Base-by-base conservation (phyloP, 2,329 filamentous ascomycete genomes). In the Aspergillus phoenicis region DNA sequence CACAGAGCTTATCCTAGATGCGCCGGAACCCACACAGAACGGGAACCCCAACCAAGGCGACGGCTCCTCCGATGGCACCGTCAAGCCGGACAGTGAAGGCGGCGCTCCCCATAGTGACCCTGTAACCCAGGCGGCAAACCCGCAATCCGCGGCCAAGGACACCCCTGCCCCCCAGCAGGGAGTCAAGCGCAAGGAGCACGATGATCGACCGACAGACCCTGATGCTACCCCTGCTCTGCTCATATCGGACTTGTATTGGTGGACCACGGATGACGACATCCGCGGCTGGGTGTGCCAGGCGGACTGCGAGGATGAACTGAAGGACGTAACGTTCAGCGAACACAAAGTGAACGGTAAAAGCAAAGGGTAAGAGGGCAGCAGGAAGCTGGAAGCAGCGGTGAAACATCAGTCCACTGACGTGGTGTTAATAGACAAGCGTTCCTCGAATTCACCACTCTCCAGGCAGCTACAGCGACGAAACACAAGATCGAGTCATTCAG, bases 271-370 rank as follows among this genome's bases (percentile, higher is more conserved):
- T 73, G 95, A 99, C 72, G 93, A 98, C 69, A 87, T 99, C 59
- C 90, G 95, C 57, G 91, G 90, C 54, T 97, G 93, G 91, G 84
- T 90, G 24, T 87, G 88, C 66, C 85, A 91, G 66, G 91, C 90
- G n/a, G 86, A 85, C 2, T 91, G 87, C 68, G 95, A 98, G 75
- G 85, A 89, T 49, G 91, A 97, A 71, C 80, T 98, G 17, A 93
- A 91, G 70, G 95, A 98, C 63, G 87, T 99, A 55, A 97, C 93
- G 0, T 99, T 98, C 76, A 97, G 92, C 71, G 95, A 99, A 76
- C 95, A 98, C 78, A 99, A 99, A 75, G 93, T 98, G 52, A 99
- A 99, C 68, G 95, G 95, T 68, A 99, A 99, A 81, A 97, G 92
- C 79, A 97, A 98, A 81, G 94, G 95, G 93, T 96, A 83, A 65